A percentile compares a stretch with the other conserved stretches of the same genome.
Evolutionary conservation across 148 eudicot genomes (phyloP).

Genomic region (Talinum fruticosum): DNA sequence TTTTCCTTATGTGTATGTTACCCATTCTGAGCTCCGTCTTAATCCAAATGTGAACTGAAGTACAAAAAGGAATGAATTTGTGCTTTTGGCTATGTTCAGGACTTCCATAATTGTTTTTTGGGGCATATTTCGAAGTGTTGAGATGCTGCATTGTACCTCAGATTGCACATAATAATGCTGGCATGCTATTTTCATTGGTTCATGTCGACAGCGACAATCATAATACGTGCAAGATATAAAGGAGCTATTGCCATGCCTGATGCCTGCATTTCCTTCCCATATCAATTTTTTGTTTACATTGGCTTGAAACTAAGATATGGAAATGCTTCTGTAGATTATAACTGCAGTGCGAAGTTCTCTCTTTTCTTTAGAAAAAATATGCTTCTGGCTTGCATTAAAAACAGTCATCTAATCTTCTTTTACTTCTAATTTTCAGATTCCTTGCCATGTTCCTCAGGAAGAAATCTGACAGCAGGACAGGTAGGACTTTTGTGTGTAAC

Average conservation of each 20-base stretch:
- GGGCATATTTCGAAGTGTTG: no score
- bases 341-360: background rate
- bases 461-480: conserved; percentile 41
- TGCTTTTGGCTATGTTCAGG: no score
- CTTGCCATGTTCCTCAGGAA: conserved; percentile 43
- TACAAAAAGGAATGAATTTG: background rate
- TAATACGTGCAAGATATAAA: no score
- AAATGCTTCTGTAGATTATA: background rate
- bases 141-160: no score
- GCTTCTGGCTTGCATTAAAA: background rate
- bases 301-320: no score
- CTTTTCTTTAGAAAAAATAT: background rate
- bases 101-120: no score
- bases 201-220: no score
- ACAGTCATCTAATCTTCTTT: background rate
- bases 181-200: no score
- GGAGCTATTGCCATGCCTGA: no score
- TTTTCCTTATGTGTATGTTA: background rate
- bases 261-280: no score
- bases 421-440: conserved; percentile 37
- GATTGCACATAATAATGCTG: no score
- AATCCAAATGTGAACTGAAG: background rate
- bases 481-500: conserved; percentile 31
- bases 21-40: background rate
- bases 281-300: no score